A percentile compares a stretch with the other conserved stretches of the same genome.
Conservation (phyloP, 768 basidiomycete species). For the Tylopilus sp. region DNA sequence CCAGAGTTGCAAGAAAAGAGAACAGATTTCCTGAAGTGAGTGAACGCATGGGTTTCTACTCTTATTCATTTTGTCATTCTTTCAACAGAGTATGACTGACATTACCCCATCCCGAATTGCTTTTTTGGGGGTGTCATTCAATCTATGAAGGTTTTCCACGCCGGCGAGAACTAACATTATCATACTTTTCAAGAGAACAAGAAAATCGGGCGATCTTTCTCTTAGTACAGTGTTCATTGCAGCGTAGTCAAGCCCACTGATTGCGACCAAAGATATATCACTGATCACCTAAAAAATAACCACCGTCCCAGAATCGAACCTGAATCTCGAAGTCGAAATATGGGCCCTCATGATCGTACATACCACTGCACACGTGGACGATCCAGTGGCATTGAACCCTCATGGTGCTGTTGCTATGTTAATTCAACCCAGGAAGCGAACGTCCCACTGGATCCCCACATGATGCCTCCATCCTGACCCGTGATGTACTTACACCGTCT, state of each 20-base stretch:
- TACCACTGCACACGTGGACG: neutral
- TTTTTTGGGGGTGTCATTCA: neutral
- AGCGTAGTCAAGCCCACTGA: neutral
- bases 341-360: neutral
- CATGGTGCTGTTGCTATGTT: neutral
- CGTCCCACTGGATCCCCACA: neutral
- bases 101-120: neutral
- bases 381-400: neutral
- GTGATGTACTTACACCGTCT: neutral
- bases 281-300: neutral
- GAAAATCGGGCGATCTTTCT: neutral
- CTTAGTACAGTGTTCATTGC: neutral
- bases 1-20: neutral
- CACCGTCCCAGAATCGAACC: neutral
- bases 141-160: neutral
- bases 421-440: neutral
- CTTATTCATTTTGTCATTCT: neutral
- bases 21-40: constrained; percentile 1
- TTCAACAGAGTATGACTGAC: neutral
- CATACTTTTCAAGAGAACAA: neutral
- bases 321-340: too few species aligned
- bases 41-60: neutral
- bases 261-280: neutral
- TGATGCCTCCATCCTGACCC: neutral
- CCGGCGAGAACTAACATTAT: neutral